Evolutionary conservation across 345 rosid genomes (phyloP), one percentile per base, ranked within the genome.

Genomic region (Salix udensis): DNA sequence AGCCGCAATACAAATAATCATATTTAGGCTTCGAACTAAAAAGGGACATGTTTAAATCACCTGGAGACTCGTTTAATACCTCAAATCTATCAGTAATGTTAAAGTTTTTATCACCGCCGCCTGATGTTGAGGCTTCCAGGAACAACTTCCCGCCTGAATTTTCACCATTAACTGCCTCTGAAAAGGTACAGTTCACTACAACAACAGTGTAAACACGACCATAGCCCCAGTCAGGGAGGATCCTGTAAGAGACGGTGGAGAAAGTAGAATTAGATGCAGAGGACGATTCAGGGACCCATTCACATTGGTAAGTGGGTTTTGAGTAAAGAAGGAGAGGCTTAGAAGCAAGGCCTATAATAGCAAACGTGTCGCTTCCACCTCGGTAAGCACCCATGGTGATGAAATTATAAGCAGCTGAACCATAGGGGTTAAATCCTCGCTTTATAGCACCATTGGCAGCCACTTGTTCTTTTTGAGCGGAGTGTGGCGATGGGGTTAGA

Each of bases 171-270:
- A 91, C 83, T 31, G 88, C 79, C 21, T 73, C 37, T 0, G 89
- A 14, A 83, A 94, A 94, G 11, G 94, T 91, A 72, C 98, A 94
- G 84, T 91, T 92, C 34, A 94, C 89, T 15, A 94, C 89, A 19
- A 94, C 90, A 26, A 86, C 94, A 0, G 98, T 91, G 91, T 93
- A 95, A 71, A 93, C 90, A 16, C 93, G 91, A 58, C 98, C 98
- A 69, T 91, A 92, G 0, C 97, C 97, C 98, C 98, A 94, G 55
- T 94, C 98, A 8, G 98, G 96, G 34, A 95, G 86, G 80, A 90
- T 86, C 82, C 89, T 91, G 76, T 72, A 80, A 7, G 84, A 23
- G 24, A 58, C 88, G 46, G 19, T 26, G 30, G 87, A 61, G 50
- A 82, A 50, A 50, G 82, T 50, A 78, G 82, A 75, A 26, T 37